phyloP scores from a whole-genome alignment of 202 grass and related monocot genomes.

The Bolboschoenoplectus hybrid region DNA sequence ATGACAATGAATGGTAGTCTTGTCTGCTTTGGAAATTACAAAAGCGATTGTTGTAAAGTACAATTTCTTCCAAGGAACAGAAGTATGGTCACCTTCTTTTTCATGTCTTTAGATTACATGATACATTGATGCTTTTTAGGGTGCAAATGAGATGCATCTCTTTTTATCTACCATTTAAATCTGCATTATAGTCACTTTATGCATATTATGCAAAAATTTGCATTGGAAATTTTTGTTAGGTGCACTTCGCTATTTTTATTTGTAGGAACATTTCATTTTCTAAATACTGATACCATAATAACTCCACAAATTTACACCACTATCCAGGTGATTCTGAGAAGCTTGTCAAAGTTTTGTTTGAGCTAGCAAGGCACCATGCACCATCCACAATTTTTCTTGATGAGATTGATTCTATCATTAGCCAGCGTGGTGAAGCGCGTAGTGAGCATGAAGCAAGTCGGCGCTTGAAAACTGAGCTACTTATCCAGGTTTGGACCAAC shows the following conservation, averaged over 20 bases:
- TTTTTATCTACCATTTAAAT: conserved; percentile 12
- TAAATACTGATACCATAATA: background rate
- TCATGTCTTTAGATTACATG: background rate
- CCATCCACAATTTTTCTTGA: conserved; percentile 99
- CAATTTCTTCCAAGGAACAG: background rate
- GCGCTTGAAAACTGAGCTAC: conserved; percentile 87
- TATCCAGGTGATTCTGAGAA: conserved; percentile 90
- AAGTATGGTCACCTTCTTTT: background rate
- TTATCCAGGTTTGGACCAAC: conserved; percentile 65
- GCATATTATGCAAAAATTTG: conserved; percentile 8
- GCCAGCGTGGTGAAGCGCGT: conserved; percentile 87
- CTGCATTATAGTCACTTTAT: background rate
- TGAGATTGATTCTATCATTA: conserved; percentile 97
- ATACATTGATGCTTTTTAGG: background rate
- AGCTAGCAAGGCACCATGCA: conserved; percentile 92
- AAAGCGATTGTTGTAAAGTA: background rate
- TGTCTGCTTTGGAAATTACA: background rate
- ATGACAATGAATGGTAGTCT: background rate
- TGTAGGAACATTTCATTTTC: background rate
- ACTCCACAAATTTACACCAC: conserved; percentile 25
- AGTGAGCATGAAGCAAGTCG: conserved; percentile 96
- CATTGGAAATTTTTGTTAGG: background rate
- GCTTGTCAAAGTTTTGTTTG: conserved; percentile 93
- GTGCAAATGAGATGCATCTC: background rate
- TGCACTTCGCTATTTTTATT: background rate